Base-by-base conservation (phyloP, 495 filamentous ascomycete species). In the Bryoglossum gracile region DNA sequence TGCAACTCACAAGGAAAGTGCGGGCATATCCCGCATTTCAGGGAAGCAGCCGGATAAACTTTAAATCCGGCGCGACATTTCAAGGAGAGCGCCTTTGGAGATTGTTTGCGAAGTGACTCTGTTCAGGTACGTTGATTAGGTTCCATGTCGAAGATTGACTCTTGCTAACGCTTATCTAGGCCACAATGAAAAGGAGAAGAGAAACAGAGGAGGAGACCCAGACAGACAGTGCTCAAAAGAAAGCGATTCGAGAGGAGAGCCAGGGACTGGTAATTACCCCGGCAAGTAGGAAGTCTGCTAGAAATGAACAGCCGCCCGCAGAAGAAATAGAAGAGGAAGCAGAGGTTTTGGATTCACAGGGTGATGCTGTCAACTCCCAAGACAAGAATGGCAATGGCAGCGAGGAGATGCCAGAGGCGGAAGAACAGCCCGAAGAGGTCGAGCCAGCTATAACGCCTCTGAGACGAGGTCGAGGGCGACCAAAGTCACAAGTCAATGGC, bases 131-230 rank as follows among this genome's bases (percentile, higher is more conserved):
- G 43, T 46, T 23, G 14, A n/a, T n/a, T n/a, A n/a, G n/a, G n/a
- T n/a, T n/a, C n/a, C n/a, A n/a, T n/a, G n/a, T n/a, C n/a, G n/a
- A n/a, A n/a, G n/a, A n/a, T n/a, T n/a, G 8, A 25, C 5, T 16
- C 8, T 21, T 37, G 16, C 32, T 48, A 26, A 44, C 37, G 8
- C 13, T 18, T 22, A 8, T 10, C 6, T 16, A 30, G 17, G 17
- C 6, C 26, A 51, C 9, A 17, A 59, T 59, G 56, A 59, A 59
- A 24, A 41, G 56, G 33, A 54, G 28, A 22, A 57, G 51, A 17
- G 18, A 48, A 22, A 5, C 39, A 11, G 14, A 11, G 5, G 30
- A 37, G 13, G 40, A 36, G 8, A 8, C n/a, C 28, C 14, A 34
- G 28, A 24, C 22, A 34, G 39, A 44, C 26, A 30, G 13, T n/a